Percentiles rank a stretch among this genome's conserved stretches.
Conservation (phyloP, 495 filamentous ascomycete species). For the Jackrogersella minutella region DNA sequence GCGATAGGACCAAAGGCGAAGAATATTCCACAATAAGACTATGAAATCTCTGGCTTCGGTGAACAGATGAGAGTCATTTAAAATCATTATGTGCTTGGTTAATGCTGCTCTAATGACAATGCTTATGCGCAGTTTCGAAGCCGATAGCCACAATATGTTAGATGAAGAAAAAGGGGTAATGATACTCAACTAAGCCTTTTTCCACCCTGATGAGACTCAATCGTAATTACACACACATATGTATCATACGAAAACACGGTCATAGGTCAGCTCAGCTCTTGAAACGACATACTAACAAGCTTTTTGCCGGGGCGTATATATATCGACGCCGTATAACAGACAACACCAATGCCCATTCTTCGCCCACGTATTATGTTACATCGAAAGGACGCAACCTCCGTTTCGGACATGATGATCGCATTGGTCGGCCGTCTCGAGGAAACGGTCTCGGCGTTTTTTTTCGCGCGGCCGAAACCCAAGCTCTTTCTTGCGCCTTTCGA, state of each 20-base stretch:
- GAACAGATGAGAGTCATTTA: not conserved
- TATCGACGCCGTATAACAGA: constrained; percentile 6
- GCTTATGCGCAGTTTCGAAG: not conserved
- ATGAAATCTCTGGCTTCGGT: not conserved
- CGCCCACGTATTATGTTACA: constrained; percentile 15
- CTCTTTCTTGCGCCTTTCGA: not conserved
- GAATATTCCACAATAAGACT: not conserved
- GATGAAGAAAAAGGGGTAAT: not conserved
- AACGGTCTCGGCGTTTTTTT: constrained; percentile 5
- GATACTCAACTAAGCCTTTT: not conserved
- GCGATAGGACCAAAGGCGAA: not conserved
- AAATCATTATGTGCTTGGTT: not conserved
- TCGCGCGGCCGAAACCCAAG: not conserved
- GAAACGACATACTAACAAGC: not conserved
- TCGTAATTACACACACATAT: not conserved
- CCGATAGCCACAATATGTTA: not conserved
- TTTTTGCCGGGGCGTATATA: not conserved
- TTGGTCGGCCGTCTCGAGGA: not conserved
- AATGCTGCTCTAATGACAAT: not conserved
- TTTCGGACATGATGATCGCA: constrained; percentile 3
- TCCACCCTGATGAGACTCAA: too few species aligned
- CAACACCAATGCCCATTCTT: not conserved
- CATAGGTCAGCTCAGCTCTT: not conserved
- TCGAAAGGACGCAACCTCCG: constrained; percentile 7
- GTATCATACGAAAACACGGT: not conserved